Evolutionary conservation across 2,329 filamentous ascomycete species (phyloP).

Genomic region (Chrysosporium keratinophilum): DNA sequence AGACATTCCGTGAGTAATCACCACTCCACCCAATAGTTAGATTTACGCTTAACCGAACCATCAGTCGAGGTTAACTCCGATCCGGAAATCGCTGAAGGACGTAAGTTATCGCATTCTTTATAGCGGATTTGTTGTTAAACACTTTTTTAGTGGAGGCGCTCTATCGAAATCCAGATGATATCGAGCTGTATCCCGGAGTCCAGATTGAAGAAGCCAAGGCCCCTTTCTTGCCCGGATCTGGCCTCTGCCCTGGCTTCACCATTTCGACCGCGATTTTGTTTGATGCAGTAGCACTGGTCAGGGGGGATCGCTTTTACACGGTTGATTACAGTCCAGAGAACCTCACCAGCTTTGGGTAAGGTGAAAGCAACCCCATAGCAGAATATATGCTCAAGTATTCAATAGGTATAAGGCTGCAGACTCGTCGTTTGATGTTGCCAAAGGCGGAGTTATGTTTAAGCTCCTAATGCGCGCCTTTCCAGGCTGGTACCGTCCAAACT

Average conservation of each 20-base stretch:
- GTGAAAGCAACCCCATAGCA: neutral
- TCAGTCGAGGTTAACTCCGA: slow-evolving; percentile 48
- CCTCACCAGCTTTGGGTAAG: slow-evolving; percentile 26
- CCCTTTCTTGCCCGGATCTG: slow-evolving; percentile 27
- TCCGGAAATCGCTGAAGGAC: slow-evolving; percentile 41
- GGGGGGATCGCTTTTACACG: slow-evolving; percentile 35
- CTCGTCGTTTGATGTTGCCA: slow-evolving; percentile 10
- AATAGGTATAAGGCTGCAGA: slow-evolving; percentile 28
- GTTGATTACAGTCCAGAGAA: slow-evolving; percentile 22
- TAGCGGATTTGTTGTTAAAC: slow-evolving; percentile 23
- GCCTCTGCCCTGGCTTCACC: slow-evolving; percentile 30
- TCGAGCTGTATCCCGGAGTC: slow-evolving; percentile 60
- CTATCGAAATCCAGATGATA: slow-evolving; percentile 55
- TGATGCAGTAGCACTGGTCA: slow-evolving; percentile 36
- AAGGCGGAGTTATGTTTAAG: slow-evolving; percentile 21
- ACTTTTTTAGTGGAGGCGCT: slow-evolving; percentile 42
- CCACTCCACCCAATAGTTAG: neutral
- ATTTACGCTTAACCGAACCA: neutral
- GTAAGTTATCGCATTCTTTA: slow-evolving; percentile 34
- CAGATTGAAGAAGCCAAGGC: slow-evolving; percentile 38
- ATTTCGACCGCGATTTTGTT: slow-evolving; percentile 32
- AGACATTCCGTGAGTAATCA: slow-evolving; percentile 35
- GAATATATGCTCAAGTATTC: neutral
- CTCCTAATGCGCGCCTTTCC: slow-evolving; percentile 23
- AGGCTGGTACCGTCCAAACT: slow-evolving; percentile 23